Conservation (phyloP, 345 rosid genomes). For the Syzygium aqueum region DNA sequence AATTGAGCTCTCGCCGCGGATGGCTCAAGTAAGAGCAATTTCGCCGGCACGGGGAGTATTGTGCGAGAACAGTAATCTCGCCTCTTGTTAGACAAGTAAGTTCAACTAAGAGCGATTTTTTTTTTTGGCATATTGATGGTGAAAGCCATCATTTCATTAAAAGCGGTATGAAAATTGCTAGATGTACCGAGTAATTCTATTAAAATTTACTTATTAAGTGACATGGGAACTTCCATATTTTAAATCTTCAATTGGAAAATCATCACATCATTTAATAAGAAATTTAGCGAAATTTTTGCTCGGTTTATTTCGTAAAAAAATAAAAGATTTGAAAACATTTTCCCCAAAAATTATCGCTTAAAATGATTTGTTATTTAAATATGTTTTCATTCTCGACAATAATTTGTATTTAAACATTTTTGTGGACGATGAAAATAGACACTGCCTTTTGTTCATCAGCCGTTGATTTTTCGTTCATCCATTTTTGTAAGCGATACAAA, state of each 20-base stretch:
- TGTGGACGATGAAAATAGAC: too few species aligned
- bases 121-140: neutral
- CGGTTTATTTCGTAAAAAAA: neutral
- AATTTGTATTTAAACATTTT: neutral
- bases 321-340: too few species aligned
- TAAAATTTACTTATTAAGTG: neutral
- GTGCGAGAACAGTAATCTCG: neutral
- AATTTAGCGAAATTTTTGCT: too few species aligned
- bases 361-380: too few species aligned
- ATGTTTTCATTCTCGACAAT: too few species aligned
- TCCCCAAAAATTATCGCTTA: rapidly evolving
- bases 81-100: neutral
- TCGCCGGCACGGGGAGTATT: neutral
- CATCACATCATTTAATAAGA: neutral
- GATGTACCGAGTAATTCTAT: neutral
- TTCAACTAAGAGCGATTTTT: neutral
- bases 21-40: neutral
- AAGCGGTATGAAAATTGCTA: neutral
- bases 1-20: neutral
- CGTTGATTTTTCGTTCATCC: neutral
- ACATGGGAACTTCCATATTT: neutral
- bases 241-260: neutral
- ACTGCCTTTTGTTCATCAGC: too few species aligned
- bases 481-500: neutral
- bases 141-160: neutral